These are phyloP conservation scores for Phytophthora sansomeana DNA, from an alignment of 352 stramenopile genomes.

Conservation along the genomic window DNA sequence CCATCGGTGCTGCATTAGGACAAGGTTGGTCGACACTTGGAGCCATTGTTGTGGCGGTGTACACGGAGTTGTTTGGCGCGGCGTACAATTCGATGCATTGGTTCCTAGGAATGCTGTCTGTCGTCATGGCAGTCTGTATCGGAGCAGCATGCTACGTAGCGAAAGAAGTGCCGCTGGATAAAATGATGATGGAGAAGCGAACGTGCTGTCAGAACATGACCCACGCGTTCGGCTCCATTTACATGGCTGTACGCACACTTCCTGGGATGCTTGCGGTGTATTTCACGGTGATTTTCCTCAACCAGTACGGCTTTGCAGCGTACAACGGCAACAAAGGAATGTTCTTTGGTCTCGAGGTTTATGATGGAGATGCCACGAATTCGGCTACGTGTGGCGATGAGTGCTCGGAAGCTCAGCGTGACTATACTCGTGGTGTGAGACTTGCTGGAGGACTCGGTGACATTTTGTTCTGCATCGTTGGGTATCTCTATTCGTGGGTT, in stretches of 20 bases:
- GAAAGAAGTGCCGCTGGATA: conserved; percentile 42
- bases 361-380: conserved; percentile 40
- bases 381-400: conserved; percentile 36
- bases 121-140: conserved; percentile 46
- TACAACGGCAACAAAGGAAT: conserved; percentile 74
- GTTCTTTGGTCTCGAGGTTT: conserved; percentile 69
- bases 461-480: conserved; percentile 49
- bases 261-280: conserved; percentile 37
- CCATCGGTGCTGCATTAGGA: conserved; percentile 49
- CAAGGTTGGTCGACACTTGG: conserved; percentile 59
- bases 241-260: conserved; percentile 33
- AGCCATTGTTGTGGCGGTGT: conserved; percentile 54
- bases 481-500: conserved; percentile 56
- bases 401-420: conserved; percentile 47
- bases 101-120: conserved; percentile 65
- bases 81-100: conserved; percentile 55
- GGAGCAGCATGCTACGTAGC: conserved; percentile 39
- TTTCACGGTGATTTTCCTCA: conserved; percentile 49
- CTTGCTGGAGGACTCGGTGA: conserved; percentile 54
- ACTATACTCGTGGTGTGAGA: conserved; percentile 53
- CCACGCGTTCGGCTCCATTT: conserved; percentile 41
- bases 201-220: conserved; percentile 24
- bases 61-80: conserved; percentile 58
- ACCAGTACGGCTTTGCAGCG: conserved; percentile 59
- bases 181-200: conserved; percentile 15